A percentile compares a stretch with the other conserved stretches of the same genome.
These are phyloP conservation scores for Zymoseptoria brevis DNA, from an alignment of 2,329 filamentous ascomycete species.

Conservation along the genomic window DNA sequence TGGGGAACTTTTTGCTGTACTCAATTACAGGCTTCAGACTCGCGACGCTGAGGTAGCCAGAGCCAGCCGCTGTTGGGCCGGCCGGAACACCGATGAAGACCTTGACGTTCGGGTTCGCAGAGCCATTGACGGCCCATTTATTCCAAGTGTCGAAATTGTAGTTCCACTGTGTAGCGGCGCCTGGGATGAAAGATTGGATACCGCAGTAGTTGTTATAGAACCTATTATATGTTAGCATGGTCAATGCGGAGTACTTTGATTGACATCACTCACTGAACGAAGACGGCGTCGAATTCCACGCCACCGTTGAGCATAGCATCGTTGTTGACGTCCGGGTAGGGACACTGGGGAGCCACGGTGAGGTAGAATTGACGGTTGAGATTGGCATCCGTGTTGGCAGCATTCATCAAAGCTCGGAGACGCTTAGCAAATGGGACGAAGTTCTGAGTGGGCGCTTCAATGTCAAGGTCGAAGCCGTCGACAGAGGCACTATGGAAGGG, in stretches of 20 bases:
- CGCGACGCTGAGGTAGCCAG: conserved; percentile 26
- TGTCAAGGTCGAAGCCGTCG: conserved; percentile 72
- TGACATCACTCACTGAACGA: conserved; percentile 11
- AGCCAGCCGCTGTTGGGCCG: conserved; percentile 29
- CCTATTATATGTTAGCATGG: conserved; percentile 24
- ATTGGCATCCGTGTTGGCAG: conserved; percentile 17
- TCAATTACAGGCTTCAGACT: conserved; percentile 25
- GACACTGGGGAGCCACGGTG: conserved; percentile 35
- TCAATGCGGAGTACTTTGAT: not conserved
- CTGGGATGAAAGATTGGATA: conserved; percentile 27
- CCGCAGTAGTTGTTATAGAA: conserved; percentile 44
- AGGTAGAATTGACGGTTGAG: conserved; percentile 34
- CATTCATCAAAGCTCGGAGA: conserved; percentile 26
- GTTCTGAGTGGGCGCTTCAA: conserved; percentile 54
- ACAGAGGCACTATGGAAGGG: conserved; percentile 60
- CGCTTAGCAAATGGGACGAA: conserved; percentile 45
- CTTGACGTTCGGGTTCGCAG: conserved; percentile 22
- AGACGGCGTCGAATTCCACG: conserved; percentile 47
- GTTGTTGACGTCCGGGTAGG: conserved; percentile 30
- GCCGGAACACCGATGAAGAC: conserved; percentile 31
- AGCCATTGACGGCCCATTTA: conserved; percentile 30
- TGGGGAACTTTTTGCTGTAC: conserved; percentile 25
- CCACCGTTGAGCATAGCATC: conserved; percentile 44
- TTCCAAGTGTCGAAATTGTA: conserved; percentile 38
- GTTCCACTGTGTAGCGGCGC: conserved; percentile 45